These are phyloP conservation scores for Starmerella roubikii DNA, from an alignment of 805 yeast genomes.

Conservation along the genomic window DNA sequence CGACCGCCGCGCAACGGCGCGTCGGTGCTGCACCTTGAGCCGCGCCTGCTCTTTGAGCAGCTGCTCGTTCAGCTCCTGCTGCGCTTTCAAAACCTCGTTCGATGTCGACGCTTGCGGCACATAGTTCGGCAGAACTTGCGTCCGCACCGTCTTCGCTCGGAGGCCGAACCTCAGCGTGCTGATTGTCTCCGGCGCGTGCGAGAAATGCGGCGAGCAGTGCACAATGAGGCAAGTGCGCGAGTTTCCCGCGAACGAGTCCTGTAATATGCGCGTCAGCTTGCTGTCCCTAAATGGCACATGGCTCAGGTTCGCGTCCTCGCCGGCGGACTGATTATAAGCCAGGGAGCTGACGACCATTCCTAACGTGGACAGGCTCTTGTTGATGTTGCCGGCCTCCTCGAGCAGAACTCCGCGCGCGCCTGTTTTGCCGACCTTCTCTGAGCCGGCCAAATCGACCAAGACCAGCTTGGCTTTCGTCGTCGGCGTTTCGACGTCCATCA, in stretches of 20 bases:
- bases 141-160: slow-evolving; percentile 55
- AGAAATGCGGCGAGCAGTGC: slow-evolving; percentile 52
- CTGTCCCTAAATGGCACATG: slow-evolving; percentile 71
- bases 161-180: slow-evolving; percentile 64
- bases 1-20: background rate
- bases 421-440: slow-evolving; percentile 64
- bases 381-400: slow-evolving; percentile 77
- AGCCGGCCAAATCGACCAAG: slow-evolving; percentile 76
- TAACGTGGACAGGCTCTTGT: slow-evolving; percentile 59
- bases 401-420: slow-evolving; percentile 63
- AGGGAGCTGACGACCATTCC: slow-evolving; percentile 73
- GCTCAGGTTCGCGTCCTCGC: slow-evolving; percentile 30
- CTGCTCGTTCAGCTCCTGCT: slow-evolving; percentile 3
- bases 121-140: slow-evolving; percentile 45
- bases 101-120: background rate
- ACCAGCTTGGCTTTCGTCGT: slow-evolving; percentile 50
- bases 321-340: slow-evolving; percentile 40
- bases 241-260: slow-evolving; percentile 73
- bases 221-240: slow-evolving; percentile 61
- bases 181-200: slow-evolving; percentile 49
- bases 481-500: slow-evolving; percentile 47
- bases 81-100: background rate
- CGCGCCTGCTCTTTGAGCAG: slow-evolving; percentile 7
- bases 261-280: slow-evolving; percentile 61
- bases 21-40: slow-evolving; percentile 1